Evolutionary conservation across 352 stramenopile genomes (phyloP).

Genomic region (Phytophthora sansomeana): DNA sequence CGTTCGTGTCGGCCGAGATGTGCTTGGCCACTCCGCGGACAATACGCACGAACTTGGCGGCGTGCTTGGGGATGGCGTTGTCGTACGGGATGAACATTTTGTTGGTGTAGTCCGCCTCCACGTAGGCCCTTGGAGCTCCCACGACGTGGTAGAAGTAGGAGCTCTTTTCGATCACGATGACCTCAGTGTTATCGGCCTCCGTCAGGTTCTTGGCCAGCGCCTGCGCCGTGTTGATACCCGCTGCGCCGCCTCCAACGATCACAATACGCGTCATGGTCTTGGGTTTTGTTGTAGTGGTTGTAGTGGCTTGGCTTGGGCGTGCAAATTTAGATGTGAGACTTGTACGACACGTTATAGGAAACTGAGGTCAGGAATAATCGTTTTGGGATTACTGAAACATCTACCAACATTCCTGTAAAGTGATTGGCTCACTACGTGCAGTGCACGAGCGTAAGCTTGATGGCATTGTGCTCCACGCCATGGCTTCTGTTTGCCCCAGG

Average conservation of each 20-base stretch:
- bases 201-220: slow-evolving; percentile 49
- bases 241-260: slow-evolving; percentile 67
- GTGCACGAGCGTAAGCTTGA: too few species aligned
- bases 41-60: slow-evolving; percentile 46
- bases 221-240: slow-evolving; percentile 54
- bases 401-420: too few species aligned
- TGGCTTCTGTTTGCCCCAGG: too few species aligned
- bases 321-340: slow-evolving; percentile 9
- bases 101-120: slow-evolving; percentile 50
- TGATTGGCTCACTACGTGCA: too few species aligned
- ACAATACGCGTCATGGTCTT: slow-evolving; percentile 50
- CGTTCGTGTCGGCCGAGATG: slow-evolving; percentile 39
- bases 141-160: slow-evolving; percentile 56
- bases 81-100: slow-evolving; percentile 79
- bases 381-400: too few species aligned
- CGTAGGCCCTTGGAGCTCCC: slow-evolving; percentile 58
- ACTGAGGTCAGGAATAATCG: too few species aligned
- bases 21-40: slow-evolving; percentile 44
- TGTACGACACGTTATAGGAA: too few species aligned
- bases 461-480: too few species aligned
- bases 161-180: slow-evolving; percentile 72
- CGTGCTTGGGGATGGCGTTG: slow-evolving; percentile 55
- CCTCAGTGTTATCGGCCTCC: slow-evolving; percentile 44
- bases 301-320: too few species aligned
- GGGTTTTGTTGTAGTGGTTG: not conserved